Evolutionary conservation across 306 rosid genomes (phyloP).

Genomic region (Vigna mungo): DNA sequence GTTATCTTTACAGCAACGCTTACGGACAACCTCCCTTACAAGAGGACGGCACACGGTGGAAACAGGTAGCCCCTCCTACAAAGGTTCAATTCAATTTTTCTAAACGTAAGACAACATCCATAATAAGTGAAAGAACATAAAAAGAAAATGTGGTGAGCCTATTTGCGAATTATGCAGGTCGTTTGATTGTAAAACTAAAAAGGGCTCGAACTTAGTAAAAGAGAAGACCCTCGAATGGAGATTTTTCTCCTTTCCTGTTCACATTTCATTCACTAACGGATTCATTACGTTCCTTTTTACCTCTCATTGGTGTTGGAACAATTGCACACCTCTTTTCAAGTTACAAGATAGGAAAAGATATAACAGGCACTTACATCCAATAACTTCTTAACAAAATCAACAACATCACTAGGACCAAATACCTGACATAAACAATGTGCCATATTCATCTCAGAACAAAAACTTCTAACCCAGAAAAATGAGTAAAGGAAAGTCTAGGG

Average conservation of each 20-base stretch:
- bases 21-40: no score
- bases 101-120: no score
- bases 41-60: no score
- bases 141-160: no score
- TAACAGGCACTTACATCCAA: conserved; percentile 62
- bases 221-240: neutral
- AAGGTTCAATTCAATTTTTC: no score
- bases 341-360: conserved; percentile 28
- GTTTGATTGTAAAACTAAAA: no score
- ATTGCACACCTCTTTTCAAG: conserved; percentile 28
- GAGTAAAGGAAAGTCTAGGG: neutral
- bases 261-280: neutral
- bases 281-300: neutral
- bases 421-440: conserved; percentile 62
- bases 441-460: conserved; percentile 26
- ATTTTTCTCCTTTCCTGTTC: conserved; percentile 14
- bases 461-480: conserved; percentile 39
- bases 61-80: no score
- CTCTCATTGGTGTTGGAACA: neutral
- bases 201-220: no score
- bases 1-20: no score
- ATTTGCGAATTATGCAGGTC: no score
- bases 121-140: no score
- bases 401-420: conserved; percentile 95
- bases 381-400: conserved; percentile 80